These are phyloP conservation scores for Aureobasidium sp. DNA, from an alignment of 2,329 filamentous ascomycete genomes.

Conservation along the genomic window DNA sequence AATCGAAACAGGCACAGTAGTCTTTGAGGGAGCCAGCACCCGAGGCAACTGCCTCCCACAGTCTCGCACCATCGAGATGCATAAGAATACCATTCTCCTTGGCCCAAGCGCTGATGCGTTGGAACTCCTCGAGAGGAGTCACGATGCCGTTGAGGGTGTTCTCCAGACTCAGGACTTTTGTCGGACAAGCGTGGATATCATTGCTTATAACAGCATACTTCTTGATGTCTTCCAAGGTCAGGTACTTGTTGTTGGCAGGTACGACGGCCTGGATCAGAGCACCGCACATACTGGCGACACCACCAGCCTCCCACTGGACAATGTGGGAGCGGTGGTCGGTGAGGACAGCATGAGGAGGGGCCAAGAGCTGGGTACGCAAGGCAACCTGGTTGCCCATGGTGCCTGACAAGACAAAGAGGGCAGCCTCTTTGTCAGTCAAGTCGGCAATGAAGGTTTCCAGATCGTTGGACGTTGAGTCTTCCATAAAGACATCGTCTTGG, in stretches of 20 bases:
- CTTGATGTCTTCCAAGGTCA: conserved; percentile 69
- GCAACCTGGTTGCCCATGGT: conserved; percentile 93
- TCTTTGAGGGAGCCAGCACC: conserved; percentile 59
- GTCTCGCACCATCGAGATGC: conserved; percentile 69
- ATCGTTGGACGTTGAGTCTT: conserved; percentile 68
- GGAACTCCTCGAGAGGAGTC: conserved; percentile 64
- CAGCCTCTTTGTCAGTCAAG: conserved; percentile 66
- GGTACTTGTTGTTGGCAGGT: conserved; percentile 61
- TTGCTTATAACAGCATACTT: conserved; percentile 55
- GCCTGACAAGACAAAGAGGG: conserved; percentile 74
- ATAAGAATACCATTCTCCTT: conserved; percentile 54
- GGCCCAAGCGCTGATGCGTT: conserved; percentile 60
- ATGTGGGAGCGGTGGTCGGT: conserved; percentile 76
- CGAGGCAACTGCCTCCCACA: conserved; percentile 73
- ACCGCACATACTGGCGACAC: conserved; percentile 61
- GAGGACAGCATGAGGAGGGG: conserved; percentile 72
- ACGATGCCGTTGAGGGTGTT: conserved; percentile 77
- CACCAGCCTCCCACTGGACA: conserved; percentile 58
- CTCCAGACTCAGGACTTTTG: conserved; percentile 71
- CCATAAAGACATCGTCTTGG: conserved; percentile 73
- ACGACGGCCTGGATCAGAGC: conserved; percentile 59
- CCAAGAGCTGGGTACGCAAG: conserved; percentile 64
- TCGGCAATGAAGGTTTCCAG: conserved; percentile 67
- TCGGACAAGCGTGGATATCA: conserved; percentile 71
- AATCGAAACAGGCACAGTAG: conserved; percentile 62